A percentile compares a stretch with the other conserved stretches of the same genome.
phyloP scores from a whole-genome alignment of 202 grass and related monocot genomes.

The Setaria viridis region DNA sequence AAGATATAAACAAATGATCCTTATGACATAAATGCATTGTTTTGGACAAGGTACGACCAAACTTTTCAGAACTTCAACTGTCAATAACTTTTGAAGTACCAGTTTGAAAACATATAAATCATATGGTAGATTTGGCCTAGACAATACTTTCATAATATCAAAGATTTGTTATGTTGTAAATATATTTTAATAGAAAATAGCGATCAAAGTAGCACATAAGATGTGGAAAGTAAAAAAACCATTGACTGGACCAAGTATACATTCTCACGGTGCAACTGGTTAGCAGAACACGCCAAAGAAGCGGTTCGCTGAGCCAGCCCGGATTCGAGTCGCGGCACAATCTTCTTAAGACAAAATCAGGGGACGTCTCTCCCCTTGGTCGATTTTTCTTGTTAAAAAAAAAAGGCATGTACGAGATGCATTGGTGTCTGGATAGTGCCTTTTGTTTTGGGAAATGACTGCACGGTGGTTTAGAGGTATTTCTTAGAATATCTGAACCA shows the following conservation, averaged over 20 bases:
- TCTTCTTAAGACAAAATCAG: too few relatives aligned
- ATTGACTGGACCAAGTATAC: not conserved
- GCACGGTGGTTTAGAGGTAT: not conserved
- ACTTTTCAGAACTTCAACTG: not conserved
- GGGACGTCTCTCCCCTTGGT: too few relatives aligned
- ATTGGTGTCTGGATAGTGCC: not conserved
- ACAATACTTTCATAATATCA: not conserved
- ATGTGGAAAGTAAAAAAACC: slow-evolving; percentile 12
- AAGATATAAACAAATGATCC: not conserved
- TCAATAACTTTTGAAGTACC: not conserved
- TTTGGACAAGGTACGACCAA: not conserved
- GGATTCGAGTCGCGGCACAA: too few relatives aligned
- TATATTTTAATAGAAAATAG: not conserved
- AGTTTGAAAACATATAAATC: not conserved
- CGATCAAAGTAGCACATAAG: not conserved
- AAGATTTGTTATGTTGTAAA: not conserved
- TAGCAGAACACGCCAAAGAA: too few relatives aligned
- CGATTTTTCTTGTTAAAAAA: too few relatives aligned
- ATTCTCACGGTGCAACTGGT: too few relatives aligned
- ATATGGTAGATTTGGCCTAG: not conserved
- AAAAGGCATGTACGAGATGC: too few relatives aligned
- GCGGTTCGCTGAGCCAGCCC: too few relatives aligned
- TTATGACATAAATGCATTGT: not conserved
- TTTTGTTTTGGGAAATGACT: not conserved
- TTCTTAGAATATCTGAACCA: slow-evolving; percentile 5